Conservation (phyloP, 495 filamentous ascomycete genomes). For the Aspergillus campestris region DNA sequence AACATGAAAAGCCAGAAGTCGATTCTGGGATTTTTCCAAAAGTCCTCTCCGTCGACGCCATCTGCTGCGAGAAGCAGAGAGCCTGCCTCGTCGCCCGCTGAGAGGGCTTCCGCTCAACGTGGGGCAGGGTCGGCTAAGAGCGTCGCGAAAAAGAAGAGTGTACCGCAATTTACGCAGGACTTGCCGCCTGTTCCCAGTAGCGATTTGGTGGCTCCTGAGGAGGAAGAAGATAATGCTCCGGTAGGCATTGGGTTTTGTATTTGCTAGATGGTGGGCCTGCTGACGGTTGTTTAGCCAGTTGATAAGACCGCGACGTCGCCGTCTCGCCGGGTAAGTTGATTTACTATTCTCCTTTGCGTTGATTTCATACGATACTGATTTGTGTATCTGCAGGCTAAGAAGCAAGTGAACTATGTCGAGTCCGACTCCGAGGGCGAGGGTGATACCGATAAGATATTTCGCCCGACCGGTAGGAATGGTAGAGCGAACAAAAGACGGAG, state of each 20-base stretch:
- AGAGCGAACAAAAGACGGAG: conserved; percentile 44
- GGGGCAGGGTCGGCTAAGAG: conserved; percentile 17
- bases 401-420: conserved; percentile 39
- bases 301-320: conserved; percentile 28
- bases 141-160: conserved; percentile 24
- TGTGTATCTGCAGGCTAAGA: conserved; percentile 27
- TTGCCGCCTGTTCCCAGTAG: conserved; percentile 77
- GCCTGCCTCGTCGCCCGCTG: conserved; percentile 35
- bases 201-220: conserved; percentile 43
- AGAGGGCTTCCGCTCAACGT: conserved; percentile 29
- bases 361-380: conserved; percentile 9
- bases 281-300: conserved; percentile 7
- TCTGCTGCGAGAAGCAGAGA: conserved; percentile 24
- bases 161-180: conserved; percentile 37
- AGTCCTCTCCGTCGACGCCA: conserved; percentile 43
- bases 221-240: conserved; percentile 21
- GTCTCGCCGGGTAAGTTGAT: conserved; percentile 35
- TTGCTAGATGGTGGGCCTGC: conserved; percentile 6
- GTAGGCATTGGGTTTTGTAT: conserved; percentile 7
- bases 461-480: conserved; percentile 30
- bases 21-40: conserved; percentile 82
- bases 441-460: conserved; percentile 45
- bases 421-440: conserved; percentile 48
- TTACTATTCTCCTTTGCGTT: no score
- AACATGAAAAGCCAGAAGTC: conserved; percentile 66